Evolutionary conservation across 805 yeast species (phyloP), one percentile per base, ranked within the genome.

Genomic region (Saccharomyces mikatae): DNA sequence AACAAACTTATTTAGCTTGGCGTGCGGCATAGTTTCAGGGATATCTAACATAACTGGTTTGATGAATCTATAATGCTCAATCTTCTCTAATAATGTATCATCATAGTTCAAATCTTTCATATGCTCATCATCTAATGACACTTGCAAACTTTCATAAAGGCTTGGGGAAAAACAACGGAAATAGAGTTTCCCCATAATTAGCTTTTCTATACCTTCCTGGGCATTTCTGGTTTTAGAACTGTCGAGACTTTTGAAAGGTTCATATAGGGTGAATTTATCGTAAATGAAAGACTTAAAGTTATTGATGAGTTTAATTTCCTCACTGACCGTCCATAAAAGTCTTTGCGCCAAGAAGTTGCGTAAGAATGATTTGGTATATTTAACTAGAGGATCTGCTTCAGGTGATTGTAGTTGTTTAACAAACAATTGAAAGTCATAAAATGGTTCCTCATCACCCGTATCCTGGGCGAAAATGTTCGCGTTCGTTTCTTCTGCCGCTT

Each of bases 151-250:
- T 30, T 53, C 54, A 8, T 17, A 17, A 9, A 55, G 28, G 4
- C 21, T 31, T 0, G 98, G 97, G 0, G 97, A 83, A 65, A 87
- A 95, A 30, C 92, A 86, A 53, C 80, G 81, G 1, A 76, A 75
- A 67, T 89, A 91, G 2, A 95, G 70, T 58, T 96, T 77, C 54
- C 92, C 91, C 96, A 91, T 89, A 9, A 95, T 77, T 47, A 94
- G 76, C 68, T 94, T 94, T 69, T 94, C 99, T 62, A 94, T 76
- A 0, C 99, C 99, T 62, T 90, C 97, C 60, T 84, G 74, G 2
- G 96, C 84, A 64, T 91, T 89, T 41, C 77, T 82, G 51, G 87
- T 71, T 52, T 79, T 83, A 22, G 75, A 75, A 2, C 76, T 79
- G 17, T 81, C 82, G 74, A 89, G 77, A 2, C 80, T 72, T 24